These are phyloP conservation scores for Podaxis rugospora DNA, from an alignment of 768 basidiomycete species.

Conservation along the genomic window DNA sequence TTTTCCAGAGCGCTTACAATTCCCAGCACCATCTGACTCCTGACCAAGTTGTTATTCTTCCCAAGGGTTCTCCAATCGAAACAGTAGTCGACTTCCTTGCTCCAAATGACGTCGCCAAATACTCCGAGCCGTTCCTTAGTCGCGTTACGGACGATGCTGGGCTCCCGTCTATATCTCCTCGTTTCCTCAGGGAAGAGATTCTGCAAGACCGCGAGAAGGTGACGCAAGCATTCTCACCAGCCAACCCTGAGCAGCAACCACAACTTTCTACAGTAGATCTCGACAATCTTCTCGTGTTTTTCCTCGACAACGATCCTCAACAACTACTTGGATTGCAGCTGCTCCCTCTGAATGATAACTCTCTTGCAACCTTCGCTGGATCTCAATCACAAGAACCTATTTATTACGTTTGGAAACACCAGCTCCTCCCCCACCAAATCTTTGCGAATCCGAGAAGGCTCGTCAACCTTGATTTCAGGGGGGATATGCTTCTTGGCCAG, in stretches of 20 bases:
- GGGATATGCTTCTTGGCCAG: background rate
- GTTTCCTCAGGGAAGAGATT: background rate
- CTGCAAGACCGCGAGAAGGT: background rate
- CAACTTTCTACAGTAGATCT: background rate
- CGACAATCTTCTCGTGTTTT: slow-evolving; percentile 20
- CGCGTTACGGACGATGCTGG: slow-evolving; percentile 3
- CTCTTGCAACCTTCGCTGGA: slow-evolving; percentile 21
- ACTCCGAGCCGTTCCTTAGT: slow-evolving; percentile 5
- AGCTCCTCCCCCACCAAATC: background rate
- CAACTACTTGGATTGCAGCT: slow-evolving; percentile 27
- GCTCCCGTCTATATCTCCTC: background rate
- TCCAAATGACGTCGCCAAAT: background rate
- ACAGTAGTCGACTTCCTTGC: background rate
- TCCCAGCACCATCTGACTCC: background rate
- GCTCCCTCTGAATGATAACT: slow-evolving; percentile 30
- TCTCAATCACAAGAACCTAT: slow-evolving; percentile 23
- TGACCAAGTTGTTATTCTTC: slow-evolving; percentile 1
- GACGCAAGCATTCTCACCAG: background rate
- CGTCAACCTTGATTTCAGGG: slow-evolving; percentile 2
- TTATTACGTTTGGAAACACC: slow-evolving; percentile 9
- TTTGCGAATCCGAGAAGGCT: background rate
- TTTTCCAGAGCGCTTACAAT: slow-evolving; percentile 1
- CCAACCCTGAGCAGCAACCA: background rate
- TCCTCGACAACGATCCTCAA: slow-evolving; percentile 15
- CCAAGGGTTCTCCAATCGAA: background rate